A percentile compares a stretch with the other conserved stretches of the same genome.
Evolutionary conservation across 2,329 filamentous ascomycete genomes (phyloP).

Genomic region (Ceratocystis cubensis): DNA sequence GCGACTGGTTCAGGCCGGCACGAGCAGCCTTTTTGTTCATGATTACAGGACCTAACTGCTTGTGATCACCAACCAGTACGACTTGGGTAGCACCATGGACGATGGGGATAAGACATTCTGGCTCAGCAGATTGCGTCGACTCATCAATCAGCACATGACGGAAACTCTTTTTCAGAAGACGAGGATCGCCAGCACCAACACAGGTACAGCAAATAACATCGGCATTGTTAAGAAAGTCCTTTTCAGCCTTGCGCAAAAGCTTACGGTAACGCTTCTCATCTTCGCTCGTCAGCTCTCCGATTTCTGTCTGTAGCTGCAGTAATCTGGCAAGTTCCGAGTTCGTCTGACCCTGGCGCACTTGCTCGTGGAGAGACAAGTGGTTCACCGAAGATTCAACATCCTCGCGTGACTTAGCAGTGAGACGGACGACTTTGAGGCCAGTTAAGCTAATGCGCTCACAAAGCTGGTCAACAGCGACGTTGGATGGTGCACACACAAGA

Average conservation of each 20-base stretch:
- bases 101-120: slow-evolving; percentile 96
- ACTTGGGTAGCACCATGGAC: slow-evolving; percentile 97
- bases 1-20: slow-evolving; percentile 91
- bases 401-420: slow-evolving; percentile 97
- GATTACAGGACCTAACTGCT: slow-evolving; percentile 94
- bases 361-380: slow-evolving; percentile 88
- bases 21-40: slow-evolving; percentile 99
- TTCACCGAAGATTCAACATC: slow-evolving; percentile 98
- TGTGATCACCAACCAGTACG: slow-evolving; percentile 95
- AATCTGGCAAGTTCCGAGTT: slow-evolving; percentile 89
- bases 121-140: slow-evolving; percentile 94
- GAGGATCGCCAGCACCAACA: slow-evolving; percentile 90
- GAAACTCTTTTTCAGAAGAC: slow-evolving; percentile 94
- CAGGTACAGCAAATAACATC: slow-evolving; percentile 99
- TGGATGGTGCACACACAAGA: slow-evolving; percentile 90
- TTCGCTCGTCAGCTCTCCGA: slow-evolving; percentile 82
- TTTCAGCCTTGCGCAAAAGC: slow-evolving; percentile 82
- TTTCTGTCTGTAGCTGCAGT: slow-evolving; percentile 79
- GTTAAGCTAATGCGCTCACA: slow-evolving; percentile 94
- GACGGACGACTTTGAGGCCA: slow-evolving; percentile 86
- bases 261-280: slow-evolving; percentile 99
- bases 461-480: slow-evolving; percentile 95
- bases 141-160: slow-evolving; percentile 96
- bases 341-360: slow-evolving; percentile 94
- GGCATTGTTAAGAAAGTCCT: slow-evolving; percentile 86